These are phyloP conservation scores for Yamadazyma triangularis DNA, from an alignment of 1,139 yeast genomes.

Conservation along the genomic window DNA sequence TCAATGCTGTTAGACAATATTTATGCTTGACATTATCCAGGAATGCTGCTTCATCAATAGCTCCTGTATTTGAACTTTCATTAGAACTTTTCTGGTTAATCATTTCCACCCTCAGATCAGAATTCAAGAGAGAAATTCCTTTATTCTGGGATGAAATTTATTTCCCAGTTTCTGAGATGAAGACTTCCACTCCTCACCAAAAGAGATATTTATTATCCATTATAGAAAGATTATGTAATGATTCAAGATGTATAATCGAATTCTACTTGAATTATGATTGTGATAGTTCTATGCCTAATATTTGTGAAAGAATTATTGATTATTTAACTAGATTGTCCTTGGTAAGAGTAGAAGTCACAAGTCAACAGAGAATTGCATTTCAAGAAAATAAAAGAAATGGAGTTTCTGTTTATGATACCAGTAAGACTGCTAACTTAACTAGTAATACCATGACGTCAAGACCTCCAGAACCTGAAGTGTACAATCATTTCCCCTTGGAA, in stretches of 20 bases:
- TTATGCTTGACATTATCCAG: conserved; percentile 78
- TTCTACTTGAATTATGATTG: conserved; percentile 94
- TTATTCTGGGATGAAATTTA: conserved; percentile 91
- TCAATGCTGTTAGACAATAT: conserved; percentile 81
- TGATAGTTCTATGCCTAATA: conserved; percentile 76
- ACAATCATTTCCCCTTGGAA: conserved; percentile 62
- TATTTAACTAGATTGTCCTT: conserved; percentile 72
- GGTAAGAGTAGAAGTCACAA: conserved; percentile 66
- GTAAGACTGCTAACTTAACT: conserved; percentile 70
- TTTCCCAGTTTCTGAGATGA: conserved; percentile 90
- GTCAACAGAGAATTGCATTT: conserved; percentile 62
- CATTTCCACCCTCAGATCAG: conserved; percentile 75
- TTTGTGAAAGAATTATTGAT: conserved; percentile 79
- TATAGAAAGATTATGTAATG: conserved; percentile 75
- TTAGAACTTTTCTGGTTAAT: conserved; percentile 92
- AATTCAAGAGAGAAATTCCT: conserved; percentile 88
- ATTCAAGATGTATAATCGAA: conserved; percentile 88
- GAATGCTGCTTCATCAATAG: conserved; percentile 88
- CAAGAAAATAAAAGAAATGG: conserved; percentile 58
- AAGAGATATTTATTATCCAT: conserved; percentile 80
- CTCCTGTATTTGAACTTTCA: conserved; percentile 89
- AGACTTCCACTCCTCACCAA: conserved; percentile 87
- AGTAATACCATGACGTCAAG: conserved; percentile 61
- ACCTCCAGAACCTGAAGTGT: conserved; percentile 58
- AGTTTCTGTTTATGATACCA: conserved; percentile 69